phyloP scores from a whole-genome alignment of 2,329 filamentous ascomycete genomes.

The Cytospora piceae region DNA sequence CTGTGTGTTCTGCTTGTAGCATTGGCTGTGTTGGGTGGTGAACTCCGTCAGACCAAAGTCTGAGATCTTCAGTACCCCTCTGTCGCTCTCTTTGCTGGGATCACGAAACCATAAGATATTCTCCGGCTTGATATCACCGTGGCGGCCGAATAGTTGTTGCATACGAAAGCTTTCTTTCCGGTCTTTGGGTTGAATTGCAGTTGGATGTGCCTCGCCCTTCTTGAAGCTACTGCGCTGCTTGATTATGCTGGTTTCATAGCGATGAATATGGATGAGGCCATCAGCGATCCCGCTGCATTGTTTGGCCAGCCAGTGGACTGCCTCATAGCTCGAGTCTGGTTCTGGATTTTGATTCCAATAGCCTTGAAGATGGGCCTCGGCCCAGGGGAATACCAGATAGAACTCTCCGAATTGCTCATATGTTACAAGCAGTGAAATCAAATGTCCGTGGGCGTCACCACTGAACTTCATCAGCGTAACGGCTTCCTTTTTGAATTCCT shows the following conservation, averaged over 20 bases:
- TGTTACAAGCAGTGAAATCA: conserved; percentile 31
- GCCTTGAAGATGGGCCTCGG: conserved; percentile 26
- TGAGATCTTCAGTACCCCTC: conserved; percentile 16
- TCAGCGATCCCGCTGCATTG: conserved; percentile 30
- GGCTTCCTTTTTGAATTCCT: conserved; percentile 30
- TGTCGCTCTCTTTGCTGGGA: not conserved
- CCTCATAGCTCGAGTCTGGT: not conserved
- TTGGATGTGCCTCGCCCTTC: not conserved
- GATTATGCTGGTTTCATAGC: conserved; percentile 6
- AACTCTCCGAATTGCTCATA: conserved; percentile 27
- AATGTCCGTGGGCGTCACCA: conserved; percentile 24
- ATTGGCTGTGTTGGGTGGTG: not conserved
- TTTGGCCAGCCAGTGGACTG: conserved; percentile 29
- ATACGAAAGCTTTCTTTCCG: not conserved
- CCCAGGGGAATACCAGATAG: conserved; percentile 33
- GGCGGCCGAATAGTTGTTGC: conserved; percentile 2
- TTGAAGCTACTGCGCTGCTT: not conserved
- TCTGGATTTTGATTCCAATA: conserved; percentile 23
- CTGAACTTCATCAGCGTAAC: conserved; percentile 31
- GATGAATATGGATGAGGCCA: conserved; percentile 27
- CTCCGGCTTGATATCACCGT: conserved; percentile 21
- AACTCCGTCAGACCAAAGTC: conserved; percentile 20
- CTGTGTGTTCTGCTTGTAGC: not conserved
- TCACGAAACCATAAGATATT: conserved; percentile 17
- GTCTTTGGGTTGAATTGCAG: not conserved